Evolutionary conservation across 176 grass and related monocot genomes (phyloP).

Genomic region (Paspalum notatum): DNA sequence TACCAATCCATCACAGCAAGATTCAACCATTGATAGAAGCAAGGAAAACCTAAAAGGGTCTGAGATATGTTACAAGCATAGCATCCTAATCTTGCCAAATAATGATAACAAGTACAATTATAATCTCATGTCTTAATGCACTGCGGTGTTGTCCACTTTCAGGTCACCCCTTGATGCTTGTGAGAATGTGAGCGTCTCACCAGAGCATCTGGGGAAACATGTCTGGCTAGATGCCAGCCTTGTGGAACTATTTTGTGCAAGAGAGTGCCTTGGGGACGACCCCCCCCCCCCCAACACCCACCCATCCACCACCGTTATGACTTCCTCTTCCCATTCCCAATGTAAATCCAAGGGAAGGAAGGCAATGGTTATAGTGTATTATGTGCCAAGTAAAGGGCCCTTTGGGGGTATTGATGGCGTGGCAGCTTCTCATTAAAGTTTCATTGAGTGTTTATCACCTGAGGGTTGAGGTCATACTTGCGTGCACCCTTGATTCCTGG

Average conservation of each 20-base stretch:
- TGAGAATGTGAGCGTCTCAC: background rate
- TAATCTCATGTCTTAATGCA: background rate
- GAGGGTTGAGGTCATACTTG: background rate
- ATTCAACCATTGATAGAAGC: constrained; percentile 16
- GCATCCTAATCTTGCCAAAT: constrained; percentile 6
- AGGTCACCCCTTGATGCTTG: background rate
- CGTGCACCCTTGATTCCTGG: background rate
- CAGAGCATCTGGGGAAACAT: background rate
- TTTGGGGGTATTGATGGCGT: background rate
- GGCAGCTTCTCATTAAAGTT: background rate
- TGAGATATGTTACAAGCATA: constrained; percentile 29
- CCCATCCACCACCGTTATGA: no score
- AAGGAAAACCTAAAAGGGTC: constrained; percentile 24
- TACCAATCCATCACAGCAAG: constrained; percentile 21
- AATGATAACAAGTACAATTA: background rate
- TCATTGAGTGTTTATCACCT: background rate
- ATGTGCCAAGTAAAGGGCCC: background rate
- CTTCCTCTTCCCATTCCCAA: no score
- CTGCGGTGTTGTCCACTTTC: background rate
- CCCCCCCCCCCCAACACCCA: no score
- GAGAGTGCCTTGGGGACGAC: no score
- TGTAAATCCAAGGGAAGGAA: constrained; percentile 8
- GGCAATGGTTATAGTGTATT: background rate
- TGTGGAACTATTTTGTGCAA: no score
- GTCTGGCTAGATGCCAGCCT: no score